Percentiles rank a stretch among this genome's conserved stretches.
Evolutionary conservation across 371 early-diverging fungal genomes (phyloP).

Genomic region (Actinomortierella wolfii): DNA sequence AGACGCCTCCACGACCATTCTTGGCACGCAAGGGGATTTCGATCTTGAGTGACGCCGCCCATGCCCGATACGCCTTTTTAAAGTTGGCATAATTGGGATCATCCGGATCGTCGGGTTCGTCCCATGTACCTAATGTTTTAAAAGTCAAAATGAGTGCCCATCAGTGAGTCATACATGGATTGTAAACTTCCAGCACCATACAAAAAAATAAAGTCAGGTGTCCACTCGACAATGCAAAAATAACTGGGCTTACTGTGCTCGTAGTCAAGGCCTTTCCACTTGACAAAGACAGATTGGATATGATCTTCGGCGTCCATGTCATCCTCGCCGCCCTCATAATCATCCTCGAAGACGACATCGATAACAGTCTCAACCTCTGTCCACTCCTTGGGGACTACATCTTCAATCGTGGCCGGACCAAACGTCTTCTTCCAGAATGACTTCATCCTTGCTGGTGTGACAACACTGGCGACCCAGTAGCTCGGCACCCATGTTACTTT

Average conservation of each 20-base stretch:
- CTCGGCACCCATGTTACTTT: conserved; percentile 63
- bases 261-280: conserved; percentile 52
- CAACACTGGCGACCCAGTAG: conserved; percentile 47
- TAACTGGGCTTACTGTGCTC: conserved; percentile 50
- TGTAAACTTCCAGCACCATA: conserved; percentile 23
- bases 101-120: conserved; percentile 48
- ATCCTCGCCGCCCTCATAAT: conserved; percentile 32
- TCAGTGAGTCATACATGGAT: too few species aligned
- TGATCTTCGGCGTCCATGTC: conserved; percentile 48
- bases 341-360: conserved; percentile 46
- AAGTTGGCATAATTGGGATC: conserved; percentile 35
- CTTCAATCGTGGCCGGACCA: conserved; percentile 19
- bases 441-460: conserved; percentile 26
- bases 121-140: conserved; percentile 43
- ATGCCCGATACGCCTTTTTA: conserved; percentile 40
- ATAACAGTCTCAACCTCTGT: conserved; percentile 53
- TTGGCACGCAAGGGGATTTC: conserved; percentile 47
- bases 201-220: background rate
- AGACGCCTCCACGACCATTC: conserved; percentile 43
- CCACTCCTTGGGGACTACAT: conserved; percentile 47
- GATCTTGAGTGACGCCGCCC: conserved; percentile 46
- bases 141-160: conserved; percentile 34
- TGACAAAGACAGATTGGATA: conserved; percentile 45
- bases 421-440: conserved; percentile 31
- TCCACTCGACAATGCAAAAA: background rate